Base-by-base conservation (phyloP, 208 protist species). In the Leishmania aethiopica region DNA sequence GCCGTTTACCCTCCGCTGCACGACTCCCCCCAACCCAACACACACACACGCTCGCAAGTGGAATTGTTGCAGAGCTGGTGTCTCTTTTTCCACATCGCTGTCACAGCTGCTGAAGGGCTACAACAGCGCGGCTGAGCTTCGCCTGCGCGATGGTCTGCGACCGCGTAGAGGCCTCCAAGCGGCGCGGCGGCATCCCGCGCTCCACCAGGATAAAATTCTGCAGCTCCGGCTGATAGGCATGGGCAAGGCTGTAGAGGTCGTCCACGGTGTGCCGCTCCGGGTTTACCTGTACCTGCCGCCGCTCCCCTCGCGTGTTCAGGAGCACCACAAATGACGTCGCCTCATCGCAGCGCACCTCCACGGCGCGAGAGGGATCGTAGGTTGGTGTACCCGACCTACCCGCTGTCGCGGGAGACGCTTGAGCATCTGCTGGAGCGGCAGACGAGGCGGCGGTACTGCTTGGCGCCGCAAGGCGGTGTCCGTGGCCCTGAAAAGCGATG, bases 241-340 rank as follows among this genome's bases (percentile, higher is more conserved):
- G 84, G 0, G 94, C 89, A 32, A 96, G 77, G 49, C 75, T 40
- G 86, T 95, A 96, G 45, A 97, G 78, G 77, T 97, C 94, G 53
- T 83, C 83, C 47, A 97, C 92, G 1, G 92, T 95, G 85, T 96
- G 93, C 0, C 90, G 90, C 4, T 82, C 84, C 15, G 94, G 91
- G 77, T 97, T 96, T 57, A 97, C 86, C 64, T 80, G 88, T 6
- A 96, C 84, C 82, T 95, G 89, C 66, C 84, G 87, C 67, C 88
- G 86, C 70, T 93, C 86, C 0, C 93, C 94, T 1, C 80, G 73
- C 59, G 91, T 87, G 77, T 90, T 95, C 28, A 97, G 81, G 70
- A 97, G 83, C 37, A 88, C 85, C 51, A 97, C 71, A 57, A 88
- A 86, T 42, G 91, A 88, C n/a, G 83, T 81, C 66, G 91, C 88